These are phyloP conservation scores for Mycosphaerella sp. DNA, from an alignment of 2,329 filamentous ascomycete genomes.

Conservation along the genomic window DNA sequence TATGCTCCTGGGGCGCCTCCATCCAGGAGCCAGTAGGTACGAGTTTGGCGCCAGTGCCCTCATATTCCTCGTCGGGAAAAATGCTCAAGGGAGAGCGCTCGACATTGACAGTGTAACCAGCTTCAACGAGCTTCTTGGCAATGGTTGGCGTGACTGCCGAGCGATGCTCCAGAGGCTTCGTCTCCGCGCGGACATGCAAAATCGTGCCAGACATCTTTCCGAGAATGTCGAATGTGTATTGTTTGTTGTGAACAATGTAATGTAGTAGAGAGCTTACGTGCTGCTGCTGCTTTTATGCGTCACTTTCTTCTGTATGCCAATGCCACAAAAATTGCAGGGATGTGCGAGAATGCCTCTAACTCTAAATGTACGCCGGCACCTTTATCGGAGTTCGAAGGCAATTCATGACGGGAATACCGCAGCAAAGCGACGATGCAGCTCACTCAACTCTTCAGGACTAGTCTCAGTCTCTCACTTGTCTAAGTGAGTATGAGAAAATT, in stretches of 20 bases:
- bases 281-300: not conserved
- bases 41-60: conserved; percentile 36
- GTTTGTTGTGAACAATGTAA: not conserved
- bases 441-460: too few species aligned
- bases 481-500: too few species aligned
- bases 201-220: conserved; percentile 26
- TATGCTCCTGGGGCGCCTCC: conserved; percentile 37
- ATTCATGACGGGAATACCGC: not conserved
- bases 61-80: conserved; percentile 38
- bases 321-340: not conserved
- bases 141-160: conserved; percentile 36
- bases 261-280: not conserved
- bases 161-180: conserved; percentile 36
- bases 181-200: conserved; percentile 33
- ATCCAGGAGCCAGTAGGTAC: conserved; percentile 39
- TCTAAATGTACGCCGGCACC: not conserved
- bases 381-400: not conserved
- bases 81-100: conserved; percentile 37
- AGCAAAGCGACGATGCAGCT: not conserved
- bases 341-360: not conserved
- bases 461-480: too few species aligned
- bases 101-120: conserved; percentile 38
- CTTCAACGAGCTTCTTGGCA: conserved; percentile 38
- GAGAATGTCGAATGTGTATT: not conserved
- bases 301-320: not conserved